Conservation (phyloP, 2,329 filamentous ascomycete species). For the Clonostachys rhizophaga region DNA sequence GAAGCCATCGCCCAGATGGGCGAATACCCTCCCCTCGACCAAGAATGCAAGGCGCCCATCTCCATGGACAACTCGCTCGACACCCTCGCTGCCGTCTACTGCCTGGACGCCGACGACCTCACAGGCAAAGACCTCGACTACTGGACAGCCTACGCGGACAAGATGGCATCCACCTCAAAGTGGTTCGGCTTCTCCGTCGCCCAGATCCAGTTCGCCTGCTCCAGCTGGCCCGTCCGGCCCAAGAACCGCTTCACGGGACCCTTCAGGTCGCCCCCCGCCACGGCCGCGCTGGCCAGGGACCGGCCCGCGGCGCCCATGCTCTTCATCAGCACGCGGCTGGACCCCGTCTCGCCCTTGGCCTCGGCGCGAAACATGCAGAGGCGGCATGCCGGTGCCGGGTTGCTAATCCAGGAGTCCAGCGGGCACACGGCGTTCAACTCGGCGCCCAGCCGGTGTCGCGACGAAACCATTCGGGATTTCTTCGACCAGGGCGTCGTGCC, state of each 20-base stretch:
- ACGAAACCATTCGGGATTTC: conserved; percentile 1
- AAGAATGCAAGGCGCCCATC: background rate
- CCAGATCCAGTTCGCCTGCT: conserved; percentile 29
- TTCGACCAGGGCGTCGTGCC: conserved; percentile 15
- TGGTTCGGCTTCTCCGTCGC: conserved; percentile 25
- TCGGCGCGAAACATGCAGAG: conserved; percentile 23
- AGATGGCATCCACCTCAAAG: conserved; percentile 16
- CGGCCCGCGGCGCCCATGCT: conserved; percentile 34
- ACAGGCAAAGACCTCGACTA: conserved; percentile 10
- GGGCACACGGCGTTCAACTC: conserved; percentile 15
- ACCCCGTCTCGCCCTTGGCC: conserved; percentile 38
- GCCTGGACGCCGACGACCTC: conserved; percentile 24
- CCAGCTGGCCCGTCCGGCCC: conserved; percentile 26
- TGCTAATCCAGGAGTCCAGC: conserved; percentile 19
- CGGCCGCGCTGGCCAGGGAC: conserved; percentile 12
- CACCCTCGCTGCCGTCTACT: conserved; percentile 17
- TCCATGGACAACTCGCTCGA: conserved; percentile 8
- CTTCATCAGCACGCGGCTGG: conserved; percentile 33
- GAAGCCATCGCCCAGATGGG: conserved; percentile 20
- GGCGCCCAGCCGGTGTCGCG: conserved; percentile 10
- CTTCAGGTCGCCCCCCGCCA: conserved; percentile 17
- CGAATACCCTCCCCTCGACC: conserved; percentile 1
- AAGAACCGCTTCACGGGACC: conserved; percentile 31
- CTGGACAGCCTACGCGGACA: conserved; percentile 19
- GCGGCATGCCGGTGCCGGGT: conserved; percentile 15